Evolutionary conservation across 345 rosid species (phyloP).

Genomic region (Salix suchowensis): DNA sequence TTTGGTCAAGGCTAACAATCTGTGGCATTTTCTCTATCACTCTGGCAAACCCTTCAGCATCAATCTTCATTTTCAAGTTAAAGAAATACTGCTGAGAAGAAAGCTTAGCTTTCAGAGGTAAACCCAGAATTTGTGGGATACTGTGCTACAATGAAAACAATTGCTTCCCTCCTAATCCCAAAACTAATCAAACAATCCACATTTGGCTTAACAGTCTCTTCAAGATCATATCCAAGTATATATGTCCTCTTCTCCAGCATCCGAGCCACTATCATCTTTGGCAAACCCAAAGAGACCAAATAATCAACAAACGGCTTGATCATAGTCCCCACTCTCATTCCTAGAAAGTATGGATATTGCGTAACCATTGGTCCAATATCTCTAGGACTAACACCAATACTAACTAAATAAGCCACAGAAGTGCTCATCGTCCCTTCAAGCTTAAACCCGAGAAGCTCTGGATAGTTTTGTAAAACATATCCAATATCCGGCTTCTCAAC

Average conservation of each 20-base stretch:
- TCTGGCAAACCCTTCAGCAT: constrained; percentile 70
- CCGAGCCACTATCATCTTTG: constrained; percentile 71
- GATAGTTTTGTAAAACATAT: constrained; percentile 76
- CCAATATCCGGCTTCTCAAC: constrained; percentile 85
- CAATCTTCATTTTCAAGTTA: constrained; percentile 74
- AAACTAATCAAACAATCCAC: constrained; percentile 78
- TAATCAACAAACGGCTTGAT: constrained; percentile 81
- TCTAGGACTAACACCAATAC: constrained; percentile 85
- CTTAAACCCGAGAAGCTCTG: constrained; percentile 87
- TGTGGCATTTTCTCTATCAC: constrained; percentile 90
- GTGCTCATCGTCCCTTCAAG: constrained; percentile 93
- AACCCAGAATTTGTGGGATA: constrained; percentile 78
- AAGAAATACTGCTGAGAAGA: constrained; percentile 85
- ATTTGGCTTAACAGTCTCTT: constrained; percentile 83
- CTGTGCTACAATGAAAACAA: constrained; percentile 62
- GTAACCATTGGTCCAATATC: constrained; percentile 96
- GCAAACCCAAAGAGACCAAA: constrained; percentile 64
- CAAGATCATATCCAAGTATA: constrained; percentile 75
- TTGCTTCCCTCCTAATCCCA: constrained; percentile 56
- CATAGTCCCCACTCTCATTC: constrained; percentile 90
- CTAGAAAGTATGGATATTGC: constrained; percentile 75
- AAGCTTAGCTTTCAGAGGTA: constrained; percentile 83
- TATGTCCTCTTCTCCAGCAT: constrained; percentile 87
- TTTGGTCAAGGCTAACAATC: constrained; percentile 75
- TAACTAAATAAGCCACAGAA: constrained; percentile 84